A percentile compares a stretch with the other conserved stretches of the same genome.
Conservation (phyloP, 805 yeast species). For the Limtongia smithiae region DNA sequence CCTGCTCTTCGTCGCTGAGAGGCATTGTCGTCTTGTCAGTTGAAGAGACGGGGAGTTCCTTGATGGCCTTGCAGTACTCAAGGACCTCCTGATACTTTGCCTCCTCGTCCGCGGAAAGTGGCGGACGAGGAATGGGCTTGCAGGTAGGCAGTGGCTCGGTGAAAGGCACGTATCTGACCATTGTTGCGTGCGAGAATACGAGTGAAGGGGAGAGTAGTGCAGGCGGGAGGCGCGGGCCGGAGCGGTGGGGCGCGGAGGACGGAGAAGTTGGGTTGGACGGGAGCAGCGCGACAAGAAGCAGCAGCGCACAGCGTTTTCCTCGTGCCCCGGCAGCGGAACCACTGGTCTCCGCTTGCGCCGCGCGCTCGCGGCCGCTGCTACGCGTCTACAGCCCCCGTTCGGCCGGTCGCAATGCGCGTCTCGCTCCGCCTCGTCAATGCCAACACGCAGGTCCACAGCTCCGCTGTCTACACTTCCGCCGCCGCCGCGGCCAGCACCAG, state of each 20-base stretch:
- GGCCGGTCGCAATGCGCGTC: no score
- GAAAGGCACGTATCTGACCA: constrained; percentile 48
- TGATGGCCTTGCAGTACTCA: constrained; percentile 54
- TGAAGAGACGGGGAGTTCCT: constrained; percentile 45
- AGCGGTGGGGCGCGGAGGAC: not conserved
- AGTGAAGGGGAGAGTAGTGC: not conserved
- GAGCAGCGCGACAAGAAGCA: no score
- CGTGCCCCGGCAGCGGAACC: no score
- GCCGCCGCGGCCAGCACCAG: no score
- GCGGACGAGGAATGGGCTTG: constrained; percentile 48
- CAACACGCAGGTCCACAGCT: no score
- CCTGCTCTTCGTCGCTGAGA: constrained; percentile 56
- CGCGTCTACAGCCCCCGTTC: no score
- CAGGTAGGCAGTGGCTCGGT: constrained; percentile 50
- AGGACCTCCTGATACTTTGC: constrained; percentile 61
- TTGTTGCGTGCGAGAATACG: not conserved
- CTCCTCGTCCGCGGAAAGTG: constrained; percentile 53
- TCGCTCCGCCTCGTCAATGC: no score
- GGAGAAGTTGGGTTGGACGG: no score
- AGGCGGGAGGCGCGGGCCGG: not conserved
- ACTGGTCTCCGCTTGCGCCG: no score
- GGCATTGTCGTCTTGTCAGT: constrained; percentile 41
- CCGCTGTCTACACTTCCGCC: no score
- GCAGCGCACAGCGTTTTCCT: no score
- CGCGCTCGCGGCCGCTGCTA: no score